Conservation (phyloP, 2,329 filamentous ascomycete species). For the Calonectria pseudoreteaudii region DNA sequence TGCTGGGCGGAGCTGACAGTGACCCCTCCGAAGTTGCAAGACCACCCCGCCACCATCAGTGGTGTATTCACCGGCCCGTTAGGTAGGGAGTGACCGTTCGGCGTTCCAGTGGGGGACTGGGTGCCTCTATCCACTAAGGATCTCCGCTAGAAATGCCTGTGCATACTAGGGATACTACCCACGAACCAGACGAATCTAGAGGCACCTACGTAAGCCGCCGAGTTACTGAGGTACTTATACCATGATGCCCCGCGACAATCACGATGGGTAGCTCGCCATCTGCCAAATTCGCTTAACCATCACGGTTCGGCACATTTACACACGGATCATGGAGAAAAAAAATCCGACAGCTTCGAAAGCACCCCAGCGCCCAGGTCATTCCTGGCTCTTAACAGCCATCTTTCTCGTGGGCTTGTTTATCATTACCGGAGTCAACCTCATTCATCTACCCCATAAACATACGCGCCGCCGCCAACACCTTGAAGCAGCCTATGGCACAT, state of each 20-base stretch:
- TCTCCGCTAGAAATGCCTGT: neutral
- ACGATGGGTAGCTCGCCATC: neutral
- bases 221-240: neutral
- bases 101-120: slow-evolving; percentile 5
- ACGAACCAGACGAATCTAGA: neutral
- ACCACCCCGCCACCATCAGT: neutral
- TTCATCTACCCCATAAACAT: neutral
- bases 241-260: neutral
- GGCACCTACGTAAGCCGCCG: neutral
- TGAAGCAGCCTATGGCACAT: slow-evolving; percentile 34
- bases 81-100: neutral
- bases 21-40: neutral
- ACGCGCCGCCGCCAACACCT: neutral
- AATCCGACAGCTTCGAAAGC: neutral
- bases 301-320: neutral
- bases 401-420: slow-evolving; percentile 10
- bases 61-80: neutral
- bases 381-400: neutral
- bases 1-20: neutral
- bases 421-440: neutral
- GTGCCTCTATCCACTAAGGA: neutral
- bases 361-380: neutral
- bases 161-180: neutral
- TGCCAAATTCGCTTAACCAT: neutral
- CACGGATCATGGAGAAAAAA: slow-evolving; percentile 9